Conservation (phyloP, 106 monocot genomes). For the Phalaenopsis equestris region DNA sequence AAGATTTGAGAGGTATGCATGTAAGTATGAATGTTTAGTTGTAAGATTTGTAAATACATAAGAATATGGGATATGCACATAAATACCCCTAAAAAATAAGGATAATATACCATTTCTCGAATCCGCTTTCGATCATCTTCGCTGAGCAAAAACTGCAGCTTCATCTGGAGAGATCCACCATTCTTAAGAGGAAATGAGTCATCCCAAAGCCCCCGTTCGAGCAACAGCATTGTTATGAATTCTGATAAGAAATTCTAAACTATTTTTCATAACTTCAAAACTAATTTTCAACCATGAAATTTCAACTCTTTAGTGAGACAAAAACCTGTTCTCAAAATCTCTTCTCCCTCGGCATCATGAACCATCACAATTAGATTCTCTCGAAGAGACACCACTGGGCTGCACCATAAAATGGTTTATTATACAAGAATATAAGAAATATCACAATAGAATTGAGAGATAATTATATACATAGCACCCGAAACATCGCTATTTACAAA, state of each 20-base stretch:
- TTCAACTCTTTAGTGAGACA: neutral
- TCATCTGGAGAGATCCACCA: conserved; percentile 45
- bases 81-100: neutral
- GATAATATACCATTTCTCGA: conserved; percentile 43
- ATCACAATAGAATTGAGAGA: too few species aligned
- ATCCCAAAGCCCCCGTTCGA: conserved; percentile 59
- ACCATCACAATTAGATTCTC: conserved; percentile 53
- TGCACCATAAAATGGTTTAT: conserved; percentile 18
- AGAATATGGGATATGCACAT: too few species aligned
- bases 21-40: too few species aligned
- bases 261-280: neutral
- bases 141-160: conserved; percentile 58
- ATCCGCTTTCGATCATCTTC: conserved; percentile 55
- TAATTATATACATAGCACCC: too few species aligned
- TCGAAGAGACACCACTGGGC: conserved; percentile 56
- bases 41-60: too few species aligned
- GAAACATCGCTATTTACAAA: too few species aligned
- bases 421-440: too few species aligned
- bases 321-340: conserved; percentile 51
- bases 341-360: conserved; percentile 33
- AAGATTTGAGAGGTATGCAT: too few species aligned
- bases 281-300: neutral
- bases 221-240: conserved; percentile 46
- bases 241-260: conserved; percentile 25
- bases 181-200: conserved; percentile 42